phyloP scores from a whole-genome alignment of 257 asterid species.

The Paulownia fortunei region DNA sequence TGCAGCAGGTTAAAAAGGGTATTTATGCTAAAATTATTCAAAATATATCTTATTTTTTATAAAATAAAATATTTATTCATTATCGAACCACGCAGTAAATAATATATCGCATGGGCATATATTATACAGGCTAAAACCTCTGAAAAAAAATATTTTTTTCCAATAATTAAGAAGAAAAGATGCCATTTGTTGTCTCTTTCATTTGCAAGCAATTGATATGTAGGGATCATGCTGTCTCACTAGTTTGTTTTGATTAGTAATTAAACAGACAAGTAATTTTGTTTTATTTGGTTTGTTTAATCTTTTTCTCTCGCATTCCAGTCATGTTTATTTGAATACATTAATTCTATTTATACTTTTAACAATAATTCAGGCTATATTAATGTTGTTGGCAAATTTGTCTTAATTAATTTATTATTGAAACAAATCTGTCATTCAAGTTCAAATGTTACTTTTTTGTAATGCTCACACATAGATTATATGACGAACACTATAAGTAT shows the following conservation, averaged over 20 bases:
- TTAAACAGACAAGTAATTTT: background rate
- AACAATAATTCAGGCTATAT: no score
- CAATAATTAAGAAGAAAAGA: slow-evolving; percentile 18
- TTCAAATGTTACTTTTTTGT: no score
- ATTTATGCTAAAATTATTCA: background rate
- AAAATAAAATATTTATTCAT: no score
- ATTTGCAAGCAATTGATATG: slow-evolving; percentile 18
- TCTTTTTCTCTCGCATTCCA: background rate
- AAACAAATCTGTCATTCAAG: no score
- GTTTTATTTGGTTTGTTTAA: background rate
- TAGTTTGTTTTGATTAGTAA: background rate
- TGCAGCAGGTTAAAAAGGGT: background rate
- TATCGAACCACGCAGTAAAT: no score
- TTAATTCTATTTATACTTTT: no score
- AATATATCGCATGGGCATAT: no score
- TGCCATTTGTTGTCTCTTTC: slow-evolving; percentile 32
- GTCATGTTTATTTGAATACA: background rate
- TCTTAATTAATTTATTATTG: no score
- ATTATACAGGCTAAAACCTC: background rate
- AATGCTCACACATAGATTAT: no score
- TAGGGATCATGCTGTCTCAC: slow-evolving; percentile 24
- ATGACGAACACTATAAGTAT: no score
- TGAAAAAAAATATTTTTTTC: background rate
- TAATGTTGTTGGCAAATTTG: no score
- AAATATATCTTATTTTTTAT: background rate